These are phyloP conservation scores for Leptodermis oblonga DNA, from an alignment of 257 asterid species.

Conservation along the genomic window DNA sequence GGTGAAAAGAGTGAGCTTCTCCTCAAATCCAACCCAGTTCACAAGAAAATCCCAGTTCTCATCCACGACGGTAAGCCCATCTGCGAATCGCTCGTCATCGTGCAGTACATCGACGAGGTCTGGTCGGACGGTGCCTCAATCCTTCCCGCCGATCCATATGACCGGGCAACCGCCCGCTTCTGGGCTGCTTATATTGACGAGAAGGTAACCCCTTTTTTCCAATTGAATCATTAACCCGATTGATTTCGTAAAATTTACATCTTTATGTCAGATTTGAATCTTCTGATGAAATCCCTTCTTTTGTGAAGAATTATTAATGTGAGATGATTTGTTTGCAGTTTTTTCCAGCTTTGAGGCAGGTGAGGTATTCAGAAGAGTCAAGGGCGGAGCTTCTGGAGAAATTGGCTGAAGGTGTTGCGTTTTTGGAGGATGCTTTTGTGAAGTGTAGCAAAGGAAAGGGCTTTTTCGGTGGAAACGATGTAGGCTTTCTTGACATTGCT, in stretches of 20 bases:
- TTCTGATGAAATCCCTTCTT: background rate
- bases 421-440: slow-evolving; percentile 20
- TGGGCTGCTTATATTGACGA: slow-evolving; percentile 37
- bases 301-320: background rate
- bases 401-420: slow-evolving; percentile 6
- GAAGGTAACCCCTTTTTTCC: slow-evolving; percentile 18
- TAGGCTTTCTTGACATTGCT: slow-evolving; percentile 18
- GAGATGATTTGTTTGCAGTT: slow-evolving; percentile 5
- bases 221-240: background rate
- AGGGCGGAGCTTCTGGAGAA: slow-evolving; percentile 11
- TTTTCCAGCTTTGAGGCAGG: slow-evolving; percentile 6
- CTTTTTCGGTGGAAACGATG: slow-evolving; percentile 26
- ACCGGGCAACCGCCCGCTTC: slow-evolving; percentile 32
- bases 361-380: slow-evolving; percentile 2
- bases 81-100: slow-evolving; percentile 29
- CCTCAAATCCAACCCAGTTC: slow-evolving; percentile 32
- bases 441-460: slow-evolving; percentile 25
- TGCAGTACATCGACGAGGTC: slow-evolving; percentile 36
- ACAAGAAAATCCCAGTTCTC: slow-evolving; percentile 34
- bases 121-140: slow-evolving; percentile 29
- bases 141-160: slow-evolving; percentile 31
- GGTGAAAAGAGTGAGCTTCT: slow-evolving; percentile 32
- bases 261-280: background rate
- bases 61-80: slow-evolving; percentile 27
- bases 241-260: background rate